phyloP scores from a whole-genome alignment of 306 rosid species.

The Prunus kanzakura region DNA sequence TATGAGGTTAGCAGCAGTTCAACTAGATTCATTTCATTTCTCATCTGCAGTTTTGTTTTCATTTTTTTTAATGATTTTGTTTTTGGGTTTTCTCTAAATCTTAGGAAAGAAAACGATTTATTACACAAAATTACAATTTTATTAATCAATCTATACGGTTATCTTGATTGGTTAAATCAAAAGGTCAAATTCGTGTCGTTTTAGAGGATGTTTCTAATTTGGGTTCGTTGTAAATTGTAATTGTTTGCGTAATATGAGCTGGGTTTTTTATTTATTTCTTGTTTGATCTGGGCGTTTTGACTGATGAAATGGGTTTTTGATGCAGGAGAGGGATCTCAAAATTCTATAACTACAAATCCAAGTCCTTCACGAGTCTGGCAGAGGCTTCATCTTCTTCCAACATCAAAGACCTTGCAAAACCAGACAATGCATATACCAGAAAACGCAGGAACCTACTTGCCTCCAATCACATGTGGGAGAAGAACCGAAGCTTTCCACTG shows the following conservation, averaged over 20 bases:
- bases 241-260: too few species aligned
- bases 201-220: too few species aligned
- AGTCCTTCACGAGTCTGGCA: conserved; percentile 65
- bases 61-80: too few species aligned
- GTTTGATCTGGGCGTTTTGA: neutral
- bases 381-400: conserved; percentile 50
- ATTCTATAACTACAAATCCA: conserved; percentile 74
- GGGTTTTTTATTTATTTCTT: too few species aligned
- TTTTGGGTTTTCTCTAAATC: neutral
- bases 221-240: too few species aligned
- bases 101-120: neutral
- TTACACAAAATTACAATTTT: neutral
- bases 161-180: too few species aligned
- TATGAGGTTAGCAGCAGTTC: conserved; percentile 38
- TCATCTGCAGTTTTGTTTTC: neutral
- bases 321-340: conserved; percentile 84
- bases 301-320: conserved; percentile 8
- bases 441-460: conserved; percentile 71
- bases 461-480: conserved; percentile 53
- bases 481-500: conserved; percentile 48
- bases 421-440: conserved; percentile 74
- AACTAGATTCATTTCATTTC: neutral
- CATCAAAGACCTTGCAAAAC: conserved; percentile 62
- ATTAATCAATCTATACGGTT: too few species aligned
- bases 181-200: too few species aligned